These are phyloP conservation scores for Marchantia paleacea DNA, from an alignment of 225 moss, liverwort and hornwort species.

Conservation along the genomic window DNA sequence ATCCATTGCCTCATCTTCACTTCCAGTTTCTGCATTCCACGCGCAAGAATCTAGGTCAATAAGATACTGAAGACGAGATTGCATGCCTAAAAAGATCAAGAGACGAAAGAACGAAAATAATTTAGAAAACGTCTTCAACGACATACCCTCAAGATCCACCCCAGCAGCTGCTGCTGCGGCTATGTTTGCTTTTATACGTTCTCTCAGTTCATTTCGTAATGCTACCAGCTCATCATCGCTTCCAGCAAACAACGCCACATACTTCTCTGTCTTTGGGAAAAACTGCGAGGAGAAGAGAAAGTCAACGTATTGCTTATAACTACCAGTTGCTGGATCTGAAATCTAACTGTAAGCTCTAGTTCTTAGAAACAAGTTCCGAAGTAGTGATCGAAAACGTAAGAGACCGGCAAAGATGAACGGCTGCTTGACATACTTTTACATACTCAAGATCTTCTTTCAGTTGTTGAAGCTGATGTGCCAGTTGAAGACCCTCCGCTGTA, in stretches of 20 bases:
- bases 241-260: constrained; percentile 79
- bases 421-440: constrained; percentile 62
- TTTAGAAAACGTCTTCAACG: background rate
- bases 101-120: background rate
- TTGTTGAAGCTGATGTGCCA: constrained; percentile 71
- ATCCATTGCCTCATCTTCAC: constrained; percentile 94
- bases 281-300: constrained; percentile 46
- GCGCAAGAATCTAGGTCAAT: background rate
- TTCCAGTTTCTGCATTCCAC: constrained; percentile 78
- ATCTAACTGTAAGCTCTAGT: background rate
- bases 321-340: background rate
- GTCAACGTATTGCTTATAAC: background rate
- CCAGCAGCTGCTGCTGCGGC: constrained; percentile 90
- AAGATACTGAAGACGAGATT: background rate
- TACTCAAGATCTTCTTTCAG: constrained; percentile 98
- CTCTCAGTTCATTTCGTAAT: constrained; percentile 68
- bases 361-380: background rate
- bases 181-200: constrained; percentile 78
- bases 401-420: background rate
- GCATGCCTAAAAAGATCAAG: background rate
- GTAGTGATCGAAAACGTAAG: background rate
- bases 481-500: constrained; percentile 44
- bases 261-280: constrained; percentile 98
- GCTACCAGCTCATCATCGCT: constrained; percentile 71
- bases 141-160: constrained; percentile 76